Evolutionary conservation across 2,329 filamentous ascomycete species (phyloP), one percentile per base, ranked within the genome.

Genomic region (Aspergillus hiratsukae): DNA sequence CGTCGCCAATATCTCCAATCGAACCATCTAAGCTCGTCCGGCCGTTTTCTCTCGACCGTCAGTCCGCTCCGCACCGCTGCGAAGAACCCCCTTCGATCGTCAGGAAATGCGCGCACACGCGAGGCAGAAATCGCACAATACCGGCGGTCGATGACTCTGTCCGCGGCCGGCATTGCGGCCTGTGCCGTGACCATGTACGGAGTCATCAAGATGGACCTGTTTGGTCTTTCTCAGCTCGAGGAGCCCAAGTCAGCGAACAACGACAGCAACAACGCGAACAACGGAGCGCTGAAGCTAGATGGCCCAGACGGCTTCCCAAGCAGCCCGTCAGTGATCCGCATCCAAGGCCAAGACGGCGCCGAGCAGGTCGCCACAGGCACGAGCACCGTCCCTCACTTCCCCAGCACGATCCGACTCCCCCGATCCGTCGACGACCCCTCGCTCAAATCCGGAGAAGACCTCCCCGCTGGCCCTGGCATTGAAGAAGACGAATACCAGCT

Each of bases 361-460:
- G 89, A 94, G 69, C 79, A 94, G 46, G 87, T 96, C 0, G 83
- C 88, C 17, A 96, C 91, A 0, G 91, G 91, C 14, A 91, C 92
- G 63, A 86, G 81, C 62, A 87, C 86, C n/a, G 84, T 96, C 3
- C 87, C 90, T 1, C 81, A 83, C 53, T 95, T 96, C 70, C 92
- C 92, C 2, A 83, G 87, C 55, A 86, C 82, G 2, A 83, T 96
- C 54, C 78, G 81, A 17, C 75, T 96, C 1, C 83, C 86, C 9
- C 72, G 78, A 6, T 70, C 74, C 35, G 41, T 67, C 4, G 68
- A 72, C 41, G 61, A 68, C 2, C 62, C 65, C 54, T 69, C 72
- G 14, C 74, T 66, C 51, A 64, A 64, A 23, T 61, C 69, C 56
- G 70, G 73, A n/a, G 74, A 74, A 19, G 73, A 73, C 14, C 50